Conservation (phyloP, 2,329 filamentous ascomycete species). For the Drechslerella dactyloides region DNA sequence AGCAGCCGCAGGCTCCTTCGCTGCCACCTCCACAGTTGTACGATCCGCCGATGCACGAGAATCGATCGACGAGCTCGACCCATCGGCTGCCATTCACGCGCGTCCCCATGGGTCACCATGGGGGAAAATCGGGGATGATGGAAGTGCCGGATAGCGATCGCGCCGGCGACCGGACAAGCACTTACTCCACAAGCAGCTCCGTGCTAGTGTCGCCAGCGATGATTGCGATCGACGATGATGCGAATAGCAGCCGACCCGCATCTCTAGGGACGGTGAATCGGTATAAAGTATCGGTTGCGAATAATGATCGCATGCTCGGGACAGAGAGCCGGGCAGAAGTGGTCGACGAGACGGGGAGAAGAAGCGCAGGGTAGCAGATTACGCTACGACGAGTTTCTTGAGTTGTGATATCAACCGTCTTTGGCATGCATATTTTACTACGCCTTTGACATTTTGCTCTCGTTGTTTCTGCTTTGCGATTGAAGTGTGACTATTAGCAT, state of each 20-base stretch:
- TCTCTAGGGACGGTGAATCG: slow-evolving; percentile 39
- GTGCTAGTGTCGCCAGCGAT: slow-evolving; percentile 40
- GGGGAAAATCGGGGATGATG: neutral
- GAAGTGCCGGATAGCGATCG: slow-evolving; percentile 18
- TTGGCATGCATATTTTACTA: neutral
- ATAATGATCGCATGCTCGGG: slow-evolving; percentile 35
- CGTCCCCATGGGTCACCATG: neutral
- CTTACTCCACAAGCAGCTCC: slow-evolving; percentile 41
- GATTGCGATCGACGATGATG: slow-evolving; percentile 40
- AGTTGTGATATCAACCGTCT: neutral
- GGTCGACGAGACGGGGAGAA: slow-evolving; percentile 26
- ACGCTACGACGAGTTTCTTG: neutral
- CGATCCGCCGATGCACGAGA: slow-evolving; percentile 39
- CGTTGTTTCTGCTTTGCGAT: neutral
- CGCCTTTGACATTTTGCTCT: neutral
- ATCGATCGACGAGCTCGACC: slow-evolving; percentile 54
- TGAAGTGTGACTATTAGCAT: neutral
- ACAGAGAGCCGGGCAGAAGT: slow-evolving; percentile 47
- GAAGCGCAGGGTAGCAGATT: slow-evolving; percentile 14
- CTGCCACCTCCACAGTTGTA: slow-evolving; percentile 30
- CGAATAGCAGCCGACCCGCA: slow-evolving; percentile 33
- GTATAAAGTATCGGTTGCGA: slow-evolving; percentile 39
- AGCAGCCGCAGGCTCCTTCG: slow-evolving; percentile 42
- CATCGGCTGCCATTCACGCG: slow-evolving; percentile 59
- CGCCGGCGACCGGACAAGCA: slow-evolving; percentile 22